Base-by-base conservation (phyloP, 2,329 filamentous ascomycete species). In the Paraconiothyrium brasiliense region DNA sequence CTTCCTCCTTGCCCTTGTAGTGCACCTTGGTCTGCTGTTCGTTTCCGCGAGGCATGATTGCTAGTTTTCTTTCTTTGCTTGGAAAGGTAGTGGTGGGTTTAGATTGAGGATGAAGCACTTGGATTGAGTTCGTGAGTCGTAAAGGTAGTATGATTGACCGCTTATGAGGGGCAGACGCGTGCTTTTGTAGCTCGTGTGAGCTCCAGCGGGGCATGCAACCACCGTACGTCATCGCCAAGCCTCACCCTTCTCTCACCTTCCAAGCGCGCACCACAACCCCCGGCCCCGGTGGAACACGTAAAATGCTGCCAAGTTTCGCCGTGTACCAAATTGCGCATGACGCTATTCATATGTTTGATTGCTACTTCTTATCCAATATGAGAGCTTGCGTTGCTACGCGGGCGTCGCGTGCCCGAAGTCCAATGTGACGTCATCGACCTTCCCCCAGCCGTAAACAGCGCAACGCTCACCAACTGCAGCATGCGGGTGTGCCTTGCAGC, bases 1-100 rank as follows among this genome's bases (percentile, higher is more conserved):
- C 88, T 61, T 92, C 89, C 56, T 83, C 81, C 65, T 81, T 79
- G 82, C 92, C 93, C 86, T 93, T 92, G 89, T 88, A 93, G 87
- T 94, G 90, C 82, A 97, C 86, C 84, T 95, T 96, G 82, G 84
- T 85, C 79, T 90, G 86, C 14, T 57, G 39, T 67, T 86, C 85
- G 82, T 92, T 76, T 67, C 74, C 78, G 59, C 75, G 76, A 71
- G 76, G 60, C 78, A 80, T 79, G 62, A 48, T 74, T 61, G 59
- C 35, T 41, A 37, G 49, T 47, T 62, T 49, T 49, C 58, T 58
- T 20, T 62, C 4, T 64, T 46, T 37, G 24, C 30, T 32, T 30
- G 39, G 4, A n/a, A n/a, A 41, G 37, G 30, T 20, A 20, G 5
- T 34, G 8, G 14, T 27, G 9, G n/a, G 49, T 30, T 14, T 20